Conservation (phyloP, 805 yeast species). For the Wickerhamomyces sydowiorum region DNA sequence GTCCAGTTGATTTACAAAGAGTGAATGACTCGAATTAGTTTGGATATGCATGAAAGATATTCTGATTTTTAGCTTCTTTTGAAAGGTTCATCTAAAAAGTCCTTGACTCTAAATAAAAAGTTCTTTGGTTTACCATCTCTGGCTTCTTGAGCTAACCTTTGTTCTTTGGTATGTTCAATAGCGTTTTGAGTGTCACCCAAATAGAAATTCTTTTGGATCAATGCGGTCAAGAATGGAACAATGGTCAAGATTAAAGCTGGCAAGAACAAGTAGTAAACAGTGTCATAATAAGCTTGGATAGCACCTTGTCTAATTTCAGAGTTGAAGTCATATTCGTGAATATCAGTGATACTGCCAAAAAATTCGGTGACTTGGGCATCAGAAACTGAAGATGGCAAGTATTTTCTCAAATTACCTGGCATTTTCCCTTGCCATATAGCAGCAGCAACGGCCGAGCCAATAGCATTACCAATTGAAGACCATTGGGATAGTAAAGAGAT, state of each 20-base stretch:
- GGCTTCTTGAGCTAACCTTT: slow-evolving; percentile 3
- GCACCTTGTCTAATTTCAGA: slow-evolving; percentile 27
- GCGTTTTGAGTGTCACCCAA: slow-evolving; percentile 32
- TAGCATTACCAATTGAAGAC: slow-evolving; percentile 31
- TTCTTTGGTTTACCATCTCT: slow-evolving; percentile 3
- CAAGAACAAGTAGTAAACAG: slow-evolving; percentile 23
- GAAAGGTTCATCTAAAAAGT: neutral
- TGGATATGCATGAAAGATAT: no score
- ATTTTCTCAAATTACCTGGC: slow-evolving; percentile 24
- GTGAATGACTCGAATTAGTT: no score
- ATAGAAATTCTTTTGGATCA: slow-evolving; percentile 30
- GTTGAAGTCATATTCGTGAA: slow-evolving; percentile 22
- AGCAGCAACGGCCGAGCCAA: slow-evolving; percentile 35
- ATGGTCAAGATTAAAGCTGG: slow-evolving; percentile 25
- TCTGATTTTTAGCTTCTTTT: neutral
- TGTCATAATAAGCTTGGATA: slow-evolving; percentile 27
- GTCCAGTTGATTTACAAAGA: no score
- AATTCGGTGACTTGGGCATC: slow-evolving; percentile 17
- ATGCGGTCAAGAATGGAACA: slow-evolving; percentile 25
- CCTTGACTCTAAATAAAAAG: neutral
- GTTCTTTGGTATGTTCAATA: slow-evolving; percentile 16
- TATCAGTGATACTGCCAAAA: slow-evolving; percentile 21
- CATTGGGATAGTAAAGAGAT: slow-evolving; percentile 30
- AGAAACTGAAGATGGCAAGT: slow-evolving; percentile 21
- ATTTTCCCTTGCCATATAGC: slow-evolving; percentile 32